phyloP scores from a whole-genome alignment of 495 filamentous ascomycete species.

The Sphaerosporella brunnea region DNA sequence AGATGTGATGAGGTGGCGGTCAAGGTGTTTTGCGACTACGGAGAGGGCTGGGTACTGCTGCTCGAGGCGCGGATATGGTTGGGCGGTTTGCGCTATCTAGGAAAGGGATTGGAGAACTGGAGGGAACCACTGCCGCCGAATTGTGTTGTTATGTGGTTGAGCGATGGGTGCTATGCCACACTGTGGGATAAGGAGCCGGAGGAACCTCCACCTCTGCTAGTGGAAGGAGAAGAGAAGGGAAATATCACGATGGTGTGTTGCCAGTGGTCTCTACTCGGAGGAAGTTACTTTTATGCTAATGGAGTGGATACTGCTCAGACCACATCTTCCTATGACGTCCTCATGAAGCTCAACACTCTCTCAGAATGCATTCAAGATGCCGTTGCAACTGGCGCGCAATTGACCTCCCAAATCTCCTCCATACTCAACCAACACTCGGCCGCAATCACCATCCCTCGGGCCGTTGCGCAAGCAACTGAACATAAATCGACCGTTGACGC shows the following conservation, averaged over 20 bases:
- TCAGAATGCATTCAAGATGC: slow-evolving; percentile 90
- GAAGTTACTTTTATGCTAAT: no score
- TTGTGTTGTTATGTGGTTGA: slow-evolving; percentile 68
- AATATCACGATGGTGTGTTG: neutral
- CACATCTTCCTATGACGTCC: slow-evolving; percentile 74
- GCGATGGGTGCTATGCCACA: slow-evolving; percentile 75
- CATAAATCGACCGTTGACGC: slow-evolving; percentile 8
- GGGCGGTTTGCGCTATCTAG: slow-evolving; percentile 59
- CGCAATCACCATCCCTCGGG: slow-evolving; percentile 7
- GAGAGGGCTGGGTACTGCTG: slow-evolving; percentile 43
- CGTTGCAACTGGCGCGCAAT: slow-evolving; percentile 50
- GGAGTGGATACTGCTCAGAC: slow-evolving; percentile 27
- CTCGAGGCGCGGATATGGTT: slow-evolving; percentile 56
- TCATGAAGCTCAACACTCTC: slow-evolving; percentile 77
- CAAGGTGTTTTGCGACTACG: slow-evolving; percentile 57
- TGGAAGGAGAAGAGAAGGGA: neutral
- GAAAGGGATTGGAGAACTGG: slow-evolving; percentile 32
- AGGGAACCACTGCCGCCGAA: slow-evolving; percentile 43
- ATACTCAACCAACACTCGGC: slow-evolving; percentile 1
- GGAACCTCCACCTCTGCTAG: neutral
- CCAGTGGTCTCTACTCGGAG: no score
- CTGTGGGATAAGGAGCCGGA: slow-evolving; percentile 33
- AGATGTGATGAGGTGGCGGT: slow-evolving; percentile 46
- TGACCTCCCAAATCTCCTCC: slow-evolving; percentile 57
- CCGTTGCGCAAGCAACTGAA: slow-evolving; percentile 26